phyloP scores from a whole-genome alignment of 169 alveolate species.

The Plasmodium malariae region DNA sequence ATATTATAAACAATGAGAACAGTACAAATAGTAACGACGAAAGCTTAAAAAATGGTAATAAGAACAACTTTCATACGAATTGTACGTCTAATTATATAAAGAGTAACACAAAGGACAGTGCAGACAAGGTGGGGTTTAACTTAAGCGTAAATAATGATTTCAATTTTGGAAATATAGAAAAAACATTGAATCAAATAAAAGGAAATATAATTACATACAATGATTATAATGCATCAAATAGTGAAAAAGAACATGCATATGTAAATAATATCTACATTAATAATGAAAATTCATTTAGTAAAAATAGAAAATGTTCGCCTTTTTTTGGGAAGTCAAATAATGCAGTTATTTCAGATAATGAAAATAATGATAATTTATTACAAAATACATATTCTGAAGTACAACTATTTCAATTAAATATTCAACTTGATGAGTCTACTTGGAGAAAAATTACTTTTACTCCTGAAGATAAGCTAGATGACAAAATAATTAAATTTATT shows the following conservation, averaged over 20 bases:
- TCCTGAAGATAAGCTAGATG: slow-evolving; percentile 45
- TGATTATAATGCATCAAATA: background rate
- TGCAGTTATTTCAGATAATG: slow-evolving; percentile 12
- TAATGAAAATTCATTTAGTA: slow-evolving; percentile 12
- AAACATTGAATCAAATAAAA: background rate
- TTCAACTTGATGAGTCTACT: slow-evolving; percentile 45
- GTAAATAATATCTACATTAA: slow-evolving; percentile 6
- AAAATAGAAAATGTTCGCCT: slow-evolving; percentile 65
- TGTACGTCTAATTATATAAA: background rate
- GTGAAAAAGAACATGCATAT: slow-evolving; percentile 11
- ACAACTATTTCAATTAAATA: slow-evolving; percentile 35
- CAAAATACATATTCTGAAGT: slow-evolving; percentile 3
- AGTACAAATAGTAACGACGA: background rate
- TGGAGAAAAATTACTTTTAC: slow-evolving; percentile 47
- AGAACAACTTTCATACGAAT: background rate
- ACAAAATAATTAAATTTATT: slow-evolving; percentile 27
- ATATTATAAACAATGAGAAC: background rate
- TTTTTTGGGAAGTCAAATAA: slow-evolving; percentile 56
- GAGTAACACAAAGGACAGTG: background rate
- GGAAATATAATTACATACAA: background rate
- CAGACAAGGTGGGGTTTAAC: background rate
- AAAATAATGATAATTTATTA: background rate
- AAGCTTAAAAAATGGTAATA: background rate
- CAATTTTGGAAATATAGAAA: background rate
- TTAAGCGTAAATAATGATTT: slow-evolving; percentile 4